A percentile compares a stretch with the other conserved stretches of the same genome.
Conservation (phyloP, 2,329 filamentous ascomycete species). For the Kalaharituber pfeilii region DNA sequence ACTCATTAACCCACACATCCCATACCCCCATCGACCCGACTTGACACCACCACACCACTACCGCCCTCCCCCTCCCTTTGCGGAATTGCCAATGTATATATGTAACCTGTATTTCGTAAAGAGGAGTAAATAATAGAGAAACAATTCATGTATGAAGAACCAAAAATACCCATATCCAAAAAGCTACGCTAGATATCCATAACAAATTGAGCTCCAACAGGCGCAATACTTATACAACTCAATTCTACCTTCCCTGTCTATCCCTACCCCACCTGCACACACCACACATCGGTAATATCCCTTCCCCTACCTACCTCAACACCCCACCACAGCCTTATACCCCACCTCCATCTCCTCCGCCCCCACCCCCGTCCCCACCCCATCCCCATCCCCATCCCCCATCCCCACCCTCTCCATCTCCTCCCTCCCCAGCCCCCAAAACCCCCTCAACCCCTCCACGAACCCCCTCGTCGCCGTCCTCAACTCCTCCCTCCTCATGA, state of each 20-base stretch:
- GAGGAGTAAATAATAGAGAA: neutral
- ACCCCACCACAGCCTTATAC: neutral
- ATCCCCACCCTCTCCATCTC: slow-evolving; percentile 40
- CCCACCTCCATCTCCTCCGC: neutral
- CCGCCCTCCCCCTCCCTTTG: neutral
- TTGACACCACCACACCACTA: neutral
- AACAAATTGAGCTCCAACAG: too few relatives aligned
- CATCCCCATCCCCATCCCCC: slow-evolving; percentile 24
- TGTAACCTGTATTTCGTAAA: neutral
- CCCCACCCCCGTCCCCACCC: neutral
- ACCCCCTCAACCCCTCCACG: slow-evolving; percentile 49
- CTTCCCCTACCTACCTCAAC: neutral
- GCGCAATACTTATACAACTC: too few relatives aligned
- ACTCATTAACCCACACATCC: neutral
- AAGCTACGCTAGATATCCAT: neutral
- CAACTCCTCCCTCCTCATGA: slow-evolving; percentile 56
- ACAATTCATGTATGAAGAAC: neutral
- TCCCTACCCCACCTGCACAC: neutral
- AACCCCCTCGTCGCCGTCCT: slow-evolving; percentile 45
- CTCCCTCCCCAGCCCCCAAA: slow-evolving; percentile 54
- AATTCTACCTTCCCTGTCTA: neutral
- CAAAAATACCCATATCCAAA: neutral
- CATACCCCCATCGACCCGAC: neutral
- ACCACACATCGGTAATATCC: neutral
- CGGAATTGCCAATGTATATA: neutral